A percentile compares a stretch with the other conserved stretches of the same genome.
Evolutionary conservation across 2,329 filamentous ascomycete genomes (phyloP).

Genomic region (Aspergillus transmontanensis): DNA sequence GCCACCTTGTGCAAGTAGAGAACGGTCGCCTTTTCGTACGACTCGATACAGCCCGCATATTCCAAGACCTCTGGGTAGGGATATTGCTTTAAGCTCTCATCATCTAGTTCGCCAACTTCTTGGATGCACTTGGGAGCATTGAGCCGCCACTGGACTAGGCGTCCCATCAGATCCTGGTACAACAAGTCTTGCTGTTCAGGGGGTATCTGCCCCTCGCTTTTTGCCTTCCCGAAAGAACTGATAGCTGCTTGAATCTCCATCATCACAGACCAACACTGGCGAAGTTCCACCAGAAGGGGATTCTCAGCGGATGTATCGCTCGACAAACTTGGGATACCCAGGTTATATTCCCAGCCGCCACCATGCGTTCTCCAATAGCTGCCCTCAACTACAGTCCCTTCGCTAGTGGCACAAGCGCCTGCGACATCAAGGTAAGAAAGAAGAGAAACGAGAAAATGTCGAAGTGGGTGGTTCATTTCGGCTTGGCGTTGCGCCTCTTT

Average conservation of each 20-base stretch:
- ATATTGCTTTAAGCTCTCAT: slow-evolving; percentile 30
- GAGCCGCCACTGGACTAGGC: slow-evolving; percentile 32
- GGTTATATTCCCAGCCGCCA: slow-evolving; percentile 42
- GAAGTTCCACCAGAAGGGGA: slow-evolving; percentile 29
- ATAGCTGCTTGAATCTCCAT: slow-evolving; percentile 39
- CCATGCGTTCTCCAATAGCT: slow-evolving; percentile 44
- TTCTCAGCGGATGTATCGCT: slow-evolving; percentile 23
- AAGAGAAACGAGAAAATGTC: slow-evolving; percentile 42
- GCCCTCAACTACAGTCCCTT: slow-evolving; percentile 40
- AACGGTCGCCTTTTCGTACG: slow-evolving; percentile 41
- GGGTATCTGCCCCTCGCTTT: slow-evolving; percentile 30
- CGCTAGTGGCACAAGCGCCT: slow-evolving; percentile 40
- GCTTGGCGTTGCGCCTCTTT: slow-evolving; percentile 32
- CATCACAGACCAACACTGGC: slow-evolving; percentile 34
- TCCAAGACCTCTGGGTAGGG: slow-evolving; percentile 35
- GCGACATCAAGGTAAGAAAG: slow-evolving; percentile 45
- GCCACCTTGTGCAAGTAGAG: slow-evolving; percentile 37
- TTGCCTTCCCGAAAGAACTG: slow-evolving; percentile 36
- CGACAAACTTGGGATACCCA: slow-evolving; percentile 35
- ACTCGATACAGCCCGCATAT: slow-evolving; percentile 39
- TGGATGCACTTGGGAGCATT: slow-evolving; percentile 32
- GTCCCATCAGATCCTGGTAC: slow-evolving; percentile 32
- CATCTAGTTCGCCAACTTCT: slow-evolving; percentile 29
- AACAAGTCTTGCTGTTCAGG: slow-evolving; percentile 32
- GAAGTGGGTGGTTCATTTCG: slow-evolving; percentile 37